A percentile compares a stretch with the other conserved stretches of the same genome.
Evolutionary conservation across 1,139 yeast species (phyloP).

Genomic region (Protomyces inouyei): DNA sequence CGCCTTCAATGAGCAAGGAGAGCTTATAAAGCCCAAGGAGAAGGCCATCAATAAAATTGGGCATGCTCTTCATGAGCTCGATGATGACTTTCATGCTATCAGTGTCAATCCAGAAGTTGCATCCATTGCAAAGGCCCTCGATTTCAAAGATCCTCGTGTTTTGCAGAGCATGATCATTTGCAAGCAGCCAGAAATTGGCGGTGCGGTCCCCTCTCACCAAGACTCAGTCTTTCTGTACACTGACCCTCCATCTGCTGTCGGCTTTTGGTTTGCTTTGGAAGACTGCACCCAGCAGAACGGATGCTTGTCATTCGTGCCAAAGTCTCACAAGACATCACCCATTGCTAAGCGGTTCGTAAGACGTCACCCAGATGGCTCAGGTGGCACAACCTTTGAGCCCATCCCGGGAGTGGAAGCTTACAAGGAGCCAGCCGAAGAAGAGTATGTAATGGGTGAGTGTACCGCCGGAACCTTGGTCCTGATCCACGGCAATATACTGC

Average conservation of each 20-base stretch:
- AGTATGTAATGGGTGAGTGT: conserved; percentile 55
- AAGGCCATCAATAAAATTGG: conserved; percentile 71
- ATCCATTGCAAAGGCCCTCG: conserved; percentile 51
- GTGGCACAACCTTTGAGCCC: conserved; percentile 48
- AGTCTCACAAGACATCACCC: conserved; percentile 58
- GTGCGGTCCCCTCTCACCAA: conserved; percentile 73
- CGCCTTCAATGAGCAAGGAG: conserved; percentile 55
- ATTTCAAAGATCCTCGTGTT: conserved; percentile 61
- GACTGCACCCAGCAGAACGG: conserved; percentile 67
- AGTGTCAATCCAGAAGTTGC: conserved; percentile 53
- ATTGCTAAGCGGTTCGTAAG: conserved; percentile 65
- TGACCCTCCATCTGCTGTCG: conserved; percentile 65
- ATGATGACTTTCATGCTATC: conserved; percentile 47
- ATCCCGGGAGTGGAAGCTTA: conserved; percentile 28
- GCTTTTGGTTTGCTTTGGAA: conserved; percentile 79
- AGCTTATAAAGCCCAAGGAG: conserved; percentile 51
- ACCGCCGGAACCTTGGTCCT: conserved; percentile 52
- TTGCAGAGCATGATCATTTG: conserved; percentile 76
- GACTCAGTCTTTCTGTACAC: conserved; percentile 73
- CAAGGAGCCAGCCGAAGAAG: conserved; percentile 36
- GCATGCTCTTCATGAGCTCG: conserved; percentile 64
- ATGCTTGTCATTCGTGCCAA: conserved; percentile 67
- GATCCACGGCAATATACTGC: conserved; percentile 66
- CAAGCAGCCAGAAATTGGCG: conserved; percentile 71
- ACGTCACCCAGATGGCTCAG: conserved; percentile 42